Conservation (phyloP, 345 rosid species). For the Abelmoschus esculentus region DNA sequence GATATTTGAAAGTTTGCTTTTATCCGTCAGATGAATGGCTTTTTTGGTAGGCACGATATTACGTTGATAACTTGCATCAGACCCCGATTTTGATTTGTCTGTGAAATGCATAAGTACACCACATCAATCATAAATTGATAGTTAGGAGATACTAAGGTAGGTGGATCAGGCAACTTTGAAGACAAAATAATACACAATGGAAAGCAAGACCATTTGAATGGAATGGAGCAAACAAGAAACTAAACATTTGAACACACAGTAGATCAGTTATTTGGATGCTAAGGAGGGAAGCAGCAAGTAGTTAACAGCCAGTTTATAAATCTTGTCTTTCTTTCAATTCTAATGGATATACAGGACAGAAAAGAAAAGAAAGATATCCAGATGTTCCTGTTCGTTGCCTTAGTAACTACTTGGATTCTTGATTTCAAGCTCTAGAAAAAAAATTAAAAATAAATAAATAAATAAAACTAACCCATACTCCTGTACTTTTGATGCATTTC, state of each 20-base stretch:
- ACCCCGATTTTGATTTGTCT: conserved; percentile 51
- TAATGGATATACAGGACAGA: conserved; percentile 3
- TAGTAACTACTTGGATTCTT: background rate
- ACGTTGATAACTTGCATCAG: conserved; percentile 17
- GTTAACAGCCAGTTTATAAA: background rate
- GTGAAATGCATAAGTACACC: conserved; percentile 14
- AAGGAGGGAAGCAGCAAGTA: background rate
- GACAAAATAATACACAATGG: background rate
- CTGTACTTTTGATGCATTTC: conserved; percentile 71
- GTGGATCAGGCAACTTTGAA: background rate
- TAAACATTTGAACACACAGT: background rate
- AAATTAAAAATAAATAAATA: background rate
- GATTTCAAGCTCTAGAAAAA: background rate
- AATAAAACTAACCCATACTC: conserved; percentile 40
- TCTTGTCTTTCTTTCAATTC: background rate
- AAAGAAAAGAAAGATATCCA: background rate
- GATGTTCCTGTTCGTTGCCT: background rate
- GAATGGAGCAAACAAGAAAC: background rate
- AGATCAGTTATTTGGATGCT: background rate
- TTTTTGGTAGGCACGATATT: conserved; percentile 28
- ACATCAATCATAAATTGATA: conserved; percentile 20
- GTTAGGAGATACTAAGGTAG: background rate
- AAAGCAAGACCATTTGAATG: background rate
- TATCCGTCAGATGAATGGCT: conserved; percentile 25
- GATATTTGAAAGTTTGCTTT: conserved; percentile 27